These are phyloP conservation scores for Acanthamoeba pearcei DNA, from an alignment of 208 protist genomes.

Conservation along the genomic window DNA sequence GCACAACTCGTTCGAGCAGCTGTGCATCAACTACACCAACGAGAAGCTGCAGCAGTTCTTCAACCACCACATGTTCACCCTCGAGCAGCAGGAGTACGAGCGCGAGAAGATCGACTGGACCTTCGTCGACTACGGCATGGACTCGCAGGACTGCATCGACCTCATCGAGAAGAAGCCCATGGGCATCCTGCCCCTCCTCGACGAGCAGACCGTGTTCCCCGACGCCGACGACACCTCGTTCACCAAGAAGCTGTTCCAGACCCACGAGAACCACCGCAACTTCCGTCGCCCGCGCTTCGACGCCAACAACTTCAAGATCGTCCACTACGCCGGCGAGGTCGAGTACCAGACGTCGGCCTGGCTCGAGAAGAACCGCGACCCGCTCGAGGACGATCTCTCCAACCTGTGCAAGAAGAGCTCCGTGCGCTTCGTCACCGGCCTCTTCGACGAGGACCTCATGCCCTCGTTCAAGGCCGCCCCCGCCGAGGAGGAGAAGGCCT, in stretches of 20 bases:
- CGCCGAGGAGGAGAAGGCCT: constrained; percentile 10
- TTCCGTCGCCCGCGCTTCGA: constrained; percentile 76
- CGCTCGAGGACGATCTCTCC: constrained; percentile 88
- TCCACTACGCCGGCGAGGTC: constrained; percentile 90
- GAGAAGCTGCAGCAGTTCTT: constrained; percentile 91
- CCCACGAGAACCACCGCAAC: constrained; percentile 79
- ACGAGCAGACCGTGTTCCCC: constrained; percentile 88
- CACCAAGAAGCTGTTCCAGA: constrained; percentile 82
- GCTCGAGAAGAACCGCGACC: constrained; percentile 90
- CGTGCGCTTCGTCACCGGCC: constrained; percentile 77
- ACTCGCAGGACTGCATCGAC: constrained; percentile 84
- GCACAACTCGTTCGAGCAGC: constrained; percentile 90
- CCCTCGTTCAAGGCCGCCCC: constrained; percentile 72
- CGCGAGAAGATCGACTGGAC: constrained; percentile 87
- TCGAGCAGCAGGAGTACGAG: constrained; percentile 89
- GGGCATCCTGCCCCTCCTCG: constrained; percentile 85
- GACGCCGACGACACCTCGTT: constrained; percentile 82
- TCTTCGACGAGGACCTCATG: constrained; percentile 82
- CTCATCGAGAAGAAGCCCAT: constrained; percentile 82
- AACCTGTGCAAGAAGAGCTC: constrained; percentile 80
- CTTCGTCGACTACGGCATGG: constrained; percentile 87
- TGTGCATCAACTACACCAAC: constrained; percentile 92
- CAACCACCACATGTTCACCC: constrained; percentile 91
- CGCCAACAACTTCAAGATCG: constrained; percentile 84
- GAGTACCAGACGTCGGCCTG: constrained; percentile 63